phyloP scores from a whole-genome alignment of 2,329 filamentous ascomycete species.

The Calonectria hawksworthii region DNA sequence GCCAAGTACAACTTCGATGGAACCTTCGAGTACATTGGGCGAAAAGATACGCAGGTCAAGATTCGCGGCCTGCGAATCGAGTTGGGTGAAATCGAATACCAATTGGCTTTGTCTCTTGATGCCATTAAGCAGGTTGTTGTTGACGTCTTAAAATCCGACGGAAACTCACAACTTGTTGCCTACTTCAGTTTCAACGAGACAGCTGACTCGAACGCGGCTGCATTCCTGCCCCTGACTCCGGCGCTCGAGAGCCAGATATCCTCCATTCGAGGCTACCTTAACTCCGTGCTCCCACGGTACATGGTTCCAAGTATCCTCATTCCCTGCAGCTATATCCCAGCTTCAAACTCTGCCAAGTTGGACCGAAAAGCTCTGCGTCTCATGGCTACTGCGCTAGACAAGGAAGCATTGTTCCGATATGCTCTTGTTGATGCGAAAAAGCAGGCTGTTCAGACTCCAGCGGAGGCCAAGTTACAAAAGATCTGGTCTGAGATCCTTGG shows the following conservation, averaged over 20 bases:
- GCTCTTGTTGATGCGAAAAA: not conserved
- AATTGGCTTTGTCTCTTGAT: not conserved
- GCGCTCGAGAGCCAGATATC: not conserved
- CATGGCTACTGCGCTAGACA: not conserved
- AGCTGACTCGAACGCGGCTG: not conserved
- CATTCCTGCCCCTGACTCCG: not conserved
- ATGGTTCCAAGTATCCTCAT: conserved; percentile 36
- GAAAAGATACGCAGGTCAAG: conserved; percentile 48
- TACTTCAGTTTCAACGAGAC: conserved; percentile 12
- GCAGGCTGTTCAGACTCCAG: not conserved
- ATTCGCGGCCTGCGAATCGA: conserved; percentile 50
- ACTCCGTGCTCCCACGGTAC: conserved; percentile 26
- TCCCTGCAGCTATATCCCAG: conserved; percentile 25
- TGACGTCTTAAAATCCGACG: conserved; percentile 6
- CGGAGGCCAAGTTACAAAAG: conserved; percentile 43
- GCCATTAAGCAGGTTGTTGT: conserved; percentile 1
- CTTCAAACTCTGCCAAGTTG: conserved; percentile 33
- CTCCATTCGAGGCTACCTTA: not conserved
- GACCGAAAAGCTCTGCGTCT: conserved; percentile 11
- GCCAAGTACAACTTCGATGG: conserved; percentile 7
- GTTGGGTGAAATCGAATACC: conserved; percentile 22
- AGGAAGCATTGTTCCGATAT: conserved; percentile 1
- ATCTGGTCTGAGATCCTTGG: conserved; percentile 56
- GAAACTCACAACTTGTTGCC: conserved; percentile 1
- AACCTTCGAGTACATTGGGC: conserved; percentile 16